A percentile compares a stretch with the other conserved stretches of the same genome.
These are phyloP conservation scores for Marsdenia floribunda DNA, from an alignment of 257 asterid genomes.

Conservation along the genomic window DNA sequence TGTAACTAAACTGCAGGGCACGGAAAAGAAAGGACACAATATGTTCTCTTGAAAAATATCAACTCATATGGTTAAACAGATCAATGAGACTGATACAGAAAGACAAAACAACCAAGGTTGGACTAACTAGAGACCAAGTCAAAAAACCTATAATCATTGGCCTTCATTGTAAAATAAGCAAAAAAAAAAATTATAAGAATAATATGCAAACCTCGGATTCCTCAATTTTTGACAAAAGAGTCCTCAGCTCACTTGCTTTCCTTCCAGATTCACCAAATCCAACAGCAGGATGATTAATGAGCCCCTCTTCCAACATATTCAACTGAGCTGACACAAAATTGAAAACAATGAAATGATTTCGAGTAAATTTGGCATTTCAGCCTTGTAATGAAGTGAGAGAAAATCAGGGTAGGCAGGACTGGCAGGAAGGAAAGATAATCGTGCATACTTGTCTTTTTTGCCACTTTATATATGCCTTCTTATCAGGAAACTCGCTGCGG, in stretches of 20 bases:
- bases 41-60: background rate
- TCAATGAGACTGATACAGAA: background rate
- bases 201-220: constrained; percentile 81
- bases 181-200: background rate
- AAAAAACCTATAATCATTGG: background rate
- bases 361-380: constrained; percentile 8
- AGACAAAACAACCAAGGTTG: background rate
- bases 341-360: constrained; percentile 20
- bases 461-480: constrained; percentile 92
- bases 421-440: constrained; percentile 25
- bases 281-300: constrained; percentile 78
- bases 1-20: background rate
- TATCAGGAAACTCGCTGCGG: constrained; percentile 88
- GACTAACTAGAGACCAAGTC: background rate
- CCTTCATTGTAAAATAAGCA: background rate
- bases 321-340: constrained; percentile 88
- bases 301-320: constrained; percentile 98
- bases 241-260: constrained; percentile 74
- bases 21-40: background rate
- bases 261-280: constrained; percentile 98
- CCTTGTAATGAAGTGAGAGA: background rate
- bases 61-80: background rate
- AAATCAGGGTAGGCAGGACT: background rate
- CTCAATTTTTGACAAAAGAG: constrained; percentile 88
- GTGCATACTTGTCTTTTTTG: constrained; percentile 93